phyloP scores from a whole-genome alignment of 83 land plant genomes.

The Diphasiastrum complanatum region DNA sequence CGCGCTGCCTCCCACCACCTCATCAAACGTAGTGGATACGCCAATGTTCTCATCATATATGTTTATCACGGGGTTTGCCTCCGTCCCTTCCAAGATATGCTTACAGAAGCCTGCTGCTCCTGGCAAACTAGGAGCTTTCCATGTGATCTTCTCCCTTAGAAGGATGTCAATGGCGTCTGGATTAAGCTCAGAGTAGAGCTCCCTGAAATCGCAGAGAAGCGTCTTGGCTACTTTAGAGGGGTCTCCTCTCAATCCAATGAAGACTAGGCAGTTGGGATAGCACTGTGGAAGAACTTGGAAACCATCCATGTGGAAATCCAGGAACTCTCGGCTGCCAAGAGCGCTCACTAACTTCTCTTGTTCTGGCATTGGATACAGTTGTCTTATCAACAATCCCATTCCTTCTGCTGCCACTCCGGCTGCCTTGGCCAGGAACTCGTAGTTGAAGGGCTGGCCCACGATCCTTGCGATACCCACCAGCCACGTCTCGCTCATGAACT shows the following conservation, averaged over 20 bases:
- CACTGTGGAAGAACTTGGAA: background rate
- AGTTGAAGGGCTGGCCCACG: conserved; percentile 12
- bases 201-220: background rate
- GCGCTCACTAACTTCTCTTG: background rate
- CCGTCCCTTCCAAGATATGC: too few species aligned
- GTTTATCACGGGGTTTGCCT: background rate
- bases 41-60: background rate
- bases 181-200: background rate
- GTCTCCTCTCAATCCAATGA: conserved; percentile 1
- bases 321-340: too few species aligned
- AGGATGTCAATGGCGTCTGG: background rate
- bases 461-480: conserved; percentile 10
- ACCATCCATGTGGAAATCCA: background rate
- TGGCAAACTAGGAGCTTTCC: too few species aligned
- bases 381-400: background rate
- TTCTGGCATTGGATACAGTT: conserved; percentile 2
- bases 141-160: background rate
- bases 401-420: background rate
- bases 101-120: too few species aligned
- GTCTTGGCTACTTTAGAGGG: background rate
- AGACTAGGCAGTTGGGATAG: background rate
- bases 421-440: background rate
- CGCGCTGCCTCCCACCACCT: background rate
- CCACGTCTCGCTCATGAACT: conserved; percentile 10
- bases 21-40: too few species aligned